Conservation (phyloP, 495 filamentous ascomycete genomes). For the Cryomyces minteri region DNA sequence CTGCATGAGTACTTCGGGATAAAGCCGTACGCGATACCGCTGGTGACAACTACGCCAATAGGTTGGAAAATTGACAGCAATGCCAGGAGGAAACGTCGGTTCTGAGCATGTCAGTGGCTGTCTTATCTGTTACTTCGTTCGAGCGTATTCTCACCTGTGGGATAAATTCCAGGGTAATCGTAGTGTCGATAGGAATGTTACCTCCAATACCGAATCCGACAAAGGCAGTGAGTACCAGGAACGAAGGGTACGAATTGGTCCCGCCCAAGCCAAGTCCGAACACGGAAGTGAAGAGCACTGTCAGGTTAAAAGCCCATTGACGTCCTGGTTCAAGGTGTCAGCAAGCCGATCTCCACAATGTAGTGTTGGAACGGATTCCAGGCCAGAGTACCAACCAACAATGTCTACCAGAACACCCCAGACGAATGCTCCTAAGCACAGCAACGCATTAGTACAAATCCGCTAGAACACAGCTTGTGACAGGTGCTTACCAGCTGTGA, state of each 20-base stretch:
- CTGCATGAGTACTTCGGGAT: slow-evolving; percentile 24
- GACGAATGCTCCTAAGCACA: slow-evolving; percentile 18
- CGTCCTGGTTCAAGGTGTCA: slow-evolving; percentile 15
- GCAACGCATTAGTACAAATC: neutral
- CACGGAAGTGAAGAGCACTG: slow-evolving; percentile 24
- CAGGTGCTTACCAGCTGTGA: slow-evolving; percentile 8
- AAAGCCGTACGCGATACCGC: slow-evolving; percentile 30
- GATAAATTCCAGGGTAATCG: slow-evolving; percentile 29
- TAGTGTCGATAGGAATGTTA: slow-evolving; percentile 33
- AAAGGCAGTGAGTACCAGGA: slow-evolving; percentile 28
- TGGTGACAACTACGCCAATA: slow-evolving; percentile 25
- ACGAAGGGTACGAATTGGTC: slow-evolving; percentile 20
- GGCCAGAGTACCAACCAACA: slow-evolving; percentile 18
- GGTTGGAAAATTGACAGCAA: slow-evolving; percentile 31
- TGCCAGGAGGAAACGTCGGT: slow-evolving; percentile 27
- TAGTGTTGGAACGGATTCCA: neutral
- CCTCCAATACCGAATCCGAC: slow-evolving; percentile 29
- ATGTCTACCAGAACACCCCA: slow-evolving; percentile 33
- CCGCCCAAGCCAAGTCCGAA: slow-evolving; percentile 29
- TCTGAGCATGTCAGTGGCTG: slow-evolving; percentile 1
- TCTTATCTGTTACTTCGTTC: no score
- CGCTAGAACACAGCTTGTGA: neutral
- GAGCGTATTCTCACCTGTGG: slow-evolving; percentile 14
- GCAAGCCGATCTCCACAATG: neutral
- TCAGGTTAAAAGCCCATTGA: slow-evolving; percentile 31